A percentile compares a stretch with the other conserved stretches of the same genome.
Conservation (phyloP, 1,139 yeast genomes). For the Lodderomyces pseudojiufengensis region DNA sequence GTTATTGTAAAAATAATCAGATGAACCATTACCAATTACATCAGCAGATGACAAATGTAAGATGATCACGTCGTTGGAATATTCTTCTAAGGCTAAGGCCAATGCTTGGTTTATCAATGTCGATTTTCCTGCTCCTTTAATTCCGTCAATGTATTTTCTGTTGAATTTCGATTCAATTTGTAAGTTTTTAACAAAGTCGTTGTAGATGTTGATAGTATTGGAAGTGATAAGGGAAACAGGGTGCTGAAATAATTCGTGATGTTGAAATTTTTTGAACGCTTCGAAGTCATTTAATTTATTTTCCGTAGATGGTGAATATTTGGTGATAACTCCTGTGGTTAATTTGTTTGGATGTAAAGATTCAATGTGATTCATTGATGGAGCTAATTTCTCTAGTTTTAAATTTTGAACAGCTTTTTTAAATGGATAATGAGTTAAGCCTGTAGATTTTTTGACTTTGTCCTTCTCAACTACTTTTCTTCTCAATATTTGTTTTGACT, state of each 20-base stretch:
- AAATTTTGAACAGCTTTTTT: conserved; percentile 35
- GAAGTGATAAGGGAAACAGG: conserved; percentile 54
- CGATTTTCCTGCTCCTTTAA: conserved; percentile 77
- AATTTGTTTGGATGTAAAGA: conserved; percentile 1
- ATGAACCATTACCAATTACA: conserved; percentile 64
- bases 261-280: conserved; percentile 61
- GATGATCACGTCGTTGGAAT: conserved; percentile 47
- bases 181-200: conserved; percentile 26
- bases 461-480: conserved; percentile 26
- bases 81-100: conserved; percentile 48
- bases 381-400: conserved; percentile 13
- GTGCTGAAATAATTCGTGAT: conserved; percentile 54
- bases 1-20: conserved; percentile 60
- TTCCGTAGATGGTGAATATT: conserved; percentile 21
- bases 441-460: conserved; percentile 19
- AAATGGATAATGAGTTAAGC: conserved; percentile 43
- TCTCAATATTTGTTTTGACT: conserved; percentile 15
- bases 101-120: conserved; percentile 70
- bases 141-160: conserved; percentile 63
- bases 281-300: conserved; percentile 33
- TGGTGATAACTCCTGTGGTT: conserved; percentile 18
- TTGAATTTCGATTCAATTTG: conserved; percentile 28
- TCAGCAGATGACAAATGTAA: conserved; percentile 67
- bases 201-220: conserved; percentile 26
- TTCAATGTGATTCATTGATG: conserved; percentile 2